These are phyloP conservation scores for Raddia guianensis DNA, from an alignment of 176 grass and related monocot genomes.

Conservation along the genomic window DNA sequence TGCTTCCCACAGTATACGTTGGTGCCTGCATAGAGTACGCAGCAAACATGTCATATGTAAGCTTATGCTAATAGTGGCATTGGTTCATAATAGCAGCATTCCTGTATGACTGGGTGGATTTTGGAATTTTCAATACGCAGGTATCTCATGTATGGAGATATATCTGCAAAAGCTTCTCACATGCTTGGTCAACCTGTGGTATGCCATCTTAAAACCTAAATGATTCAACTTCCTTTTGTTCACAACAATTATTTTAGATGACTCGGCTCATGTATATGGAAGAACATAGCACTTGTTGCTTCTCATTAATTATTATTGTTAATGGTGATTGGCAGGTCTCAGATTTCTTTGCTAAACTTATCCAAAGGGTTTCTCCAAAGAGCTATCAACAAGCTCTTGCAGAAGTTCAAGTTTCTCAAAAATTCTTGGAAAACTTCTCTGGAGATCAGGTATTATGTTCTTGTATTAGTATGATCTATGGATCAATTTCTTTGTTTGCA, in stretches of 20 bases:
- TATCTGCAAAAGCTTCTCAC: slow-evolving; percentile 81
- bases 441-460: slow-evolving; percentile 79
- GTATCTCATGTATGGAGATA: slow-evolving; percentile 93
- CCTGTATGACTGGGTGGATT: not conserved
- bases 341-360: slow-evolving; percentile 88
- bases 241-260: not conserved
- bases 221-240: slow-evolving; percentile 13
- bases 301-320: slow-evolving; percentile 3
- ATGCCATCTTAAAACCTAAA: slow-evolving; percentile 40
- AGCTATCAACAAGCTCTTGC: slow-evolving; percentile 93
- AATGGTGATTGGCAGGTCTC: slow-evolving; percentile 51
- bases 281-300: not conserved
- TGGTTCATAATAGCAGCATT: not conserved
- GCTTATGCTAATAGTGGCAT: slow-evolving; percentile 1
- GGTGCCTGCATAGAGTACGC: slow-evolving; percentile 19
- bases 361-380: slow-evolving; percentile 94
- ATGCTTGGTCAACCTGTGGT: slow-evolving; percentile 82
- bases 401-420: slow-evolving; percentile 92
- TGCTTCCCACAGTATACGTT: slow-evolving; percentile 17
- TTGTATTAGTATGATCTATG: slow-evolving; percentile 8
- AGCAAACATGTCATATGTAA: not conserved
- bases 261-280: not conserved
- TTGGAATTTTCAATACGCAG: slow-evolving; percentile 46
- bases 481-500: slow-evolving; percentile 28
- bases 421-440: slow-evolving; percentile 96